Base-by-base conservation (phyloP, 129 eudicot genomes). In the Pseudognaphalium luteoalbum region DNA sequence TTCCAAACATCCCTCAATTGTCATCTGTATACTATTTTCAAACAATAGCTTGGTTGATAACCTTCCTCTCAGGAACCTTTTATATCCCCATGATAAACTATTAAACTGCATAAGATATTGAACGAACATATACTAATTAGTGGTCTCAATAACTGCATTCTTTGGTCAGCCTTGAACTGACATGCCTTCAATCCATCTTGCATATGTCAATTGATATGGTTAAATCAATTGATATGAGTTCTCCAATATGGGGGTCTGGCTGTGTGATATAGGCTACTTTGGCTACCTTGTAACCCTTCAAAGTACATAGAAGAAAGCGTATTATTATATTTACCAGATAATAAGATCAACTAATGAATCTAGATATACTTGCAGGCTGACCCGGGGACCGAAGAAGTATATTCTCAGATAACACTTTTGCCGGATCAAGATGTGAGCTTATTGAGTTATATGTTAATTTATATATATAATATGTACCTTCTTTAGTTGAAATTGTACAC, bases 331-430 rank as follows among this genome's bases (percentile, higher is more conserved):
- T 14, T 25, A 1, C 47, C 15, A n/a, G 20, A 9, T 16, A 59
- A 35, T 20, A 42, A 0, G 21, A 66, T 11, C 70, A 57, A 17
- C 41, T 78, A 10, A 75, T 77, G 58, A 77, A 61, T 79, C 52
- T 33, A 37, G 68, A 77, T 37, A 64, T 17, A 34, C 29, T 80
- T 83, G 61, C 76, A 93, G 98, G 98, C 91, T 81, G 98, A 93
- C 82, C 81, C 86, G n/a, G 96, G 86, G 6, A 86, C 91, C 2
- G 92, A 90, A 70, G 95, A 93, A 83, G 95, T 88, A 50, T 93
- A 90, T 66, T 89, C 96, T 8, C 95, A 85, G 57, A 85, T 93
- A 80, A 93, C 95, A 28, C 76, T 93, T 78, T 69, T 85, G 56
- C 98, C 96, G 66, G 92, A 86, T 59, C 76, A 68, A 70, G 89